Evolutionary conservation across 495 filamentous ascomycete species (phyloP), one percentile per base, ranked within the genome.

Genomic region (Penicillium coffeae): DNA sequence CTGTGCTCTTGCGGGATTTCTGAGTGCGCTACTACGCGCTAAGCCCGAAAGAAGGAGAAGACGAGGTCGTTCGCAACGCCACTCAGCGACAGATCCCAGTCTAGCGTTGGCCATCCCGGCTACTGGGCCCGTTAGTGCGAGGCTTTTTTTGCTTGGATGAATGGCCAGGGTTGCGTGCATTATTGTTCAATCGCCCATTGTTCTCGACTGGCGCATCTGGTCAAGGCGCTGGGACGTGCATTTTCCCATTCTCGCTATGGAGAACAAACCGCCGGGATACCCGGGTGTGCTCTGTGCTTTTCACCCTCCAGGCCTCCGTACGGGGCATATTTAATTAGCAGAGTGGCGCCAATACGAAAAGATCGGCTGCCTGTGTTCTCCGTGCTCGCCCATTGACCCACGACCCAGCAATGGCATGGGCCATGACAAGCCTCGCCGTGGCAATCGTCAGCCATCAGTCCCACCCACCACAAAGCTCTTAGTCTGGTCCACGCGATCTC

Each of bases 341-440:
- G n/a, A 45, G 42, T 45, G 42, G 42, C 42, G 42, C 36, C 43
- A 39, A 52, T 52, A 52, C 50, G 42, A 52, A 48, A 46, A 51
- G 48, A 51, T 51, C 48, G 48, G 36, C 42, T 30, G 42, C 15
- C 8, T 20, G n/a, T n/a, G n/a, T n/a, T n/a, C n/a, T n/a, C n/a
- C n/a, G n/a, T n/a, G n/a, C n/a, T n/a, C n/a, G n/a, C n/a, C n/a
- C n/a, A n/a, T 2, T 16, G 20, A 44, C 21, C 42, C 30, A 27
- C 20, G 39, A 25, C 20, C 27, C n/a, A n/a, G 2, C 25, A 30
- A 30, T n/a, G n/a, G n/a, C n/a, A 30, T 30, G 25, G 25, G 25
- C 25, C 25, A 30, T 30, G 25, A 30, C 10, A 30, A 30, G 25
- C 25, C 25, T 30, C 5, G n/a, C n/a, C n/a, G n/a, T n/a, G 25